Conservation (phyloP, 208 protist species). For the Trypanosoma lewisi region DNA sequence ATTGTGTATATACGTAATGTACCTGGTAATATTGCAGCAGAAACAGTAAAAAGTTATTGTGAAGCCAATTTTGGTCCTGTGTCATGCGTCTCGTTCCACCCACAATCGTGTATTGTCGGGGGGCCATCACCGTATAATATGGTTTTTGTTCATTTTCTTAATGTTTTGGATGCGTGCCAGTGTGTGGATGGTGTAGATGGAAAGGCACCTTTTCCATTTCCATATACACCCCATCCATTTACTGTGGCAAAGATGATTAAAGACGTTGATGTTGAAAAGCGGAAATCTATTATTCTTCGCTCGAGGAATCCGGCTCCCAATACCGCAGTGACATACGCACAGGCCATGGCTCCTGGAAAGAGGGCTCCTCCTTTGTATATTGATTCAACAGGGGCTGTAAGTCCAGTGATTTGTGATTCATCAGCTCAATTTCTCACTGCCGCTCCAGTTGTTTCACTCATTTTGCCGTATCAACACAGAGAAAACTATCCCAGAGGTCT, state of each 20-base stretch:
- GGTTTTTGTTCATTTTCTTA: constrained; percentile 25
- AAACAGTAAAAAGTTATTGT: constrained; percentile 13
- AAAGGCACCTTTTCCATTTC: constrained; percentile 27
- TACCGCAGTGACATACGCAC: background rate
- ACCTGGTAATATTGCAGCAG: constrained; percentile 11
- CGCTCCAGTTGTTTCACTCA: constrained; percentile 10
- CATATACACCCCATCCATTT: constrained; percentile 19
- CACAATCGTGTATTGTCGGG: constrained; percentile 19
- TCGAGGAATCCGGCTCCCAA: constrained; percentile 4
- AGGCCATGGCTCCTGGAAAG: background rate
- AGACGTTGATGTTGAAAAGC: constrained; percentile 18
- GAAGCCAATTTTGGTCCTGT: constrained; percentile 22
- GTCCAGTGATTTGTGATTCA: constrained; percentile 8
- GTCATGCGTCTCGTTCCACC: constrained; percentile 14
- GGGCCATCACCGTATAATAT: constrained; percentile 26
- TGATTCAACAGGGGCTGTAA: constrained; percentile 8
- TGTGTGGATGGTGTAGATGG: constrained; percentile 24
- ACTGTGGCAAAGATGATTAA: constrained; percentile 25
- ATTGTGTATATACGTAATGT: constrained; percentile 31
- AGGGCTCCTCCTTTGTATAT: background rate
- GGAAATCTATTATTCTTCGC: constrained; percentile 27
- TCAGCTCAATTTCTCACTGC: constrained; percentile 7
- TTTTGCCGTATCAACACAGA: constrained; percentile 13
- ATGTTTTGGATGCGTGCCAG: constrained; percentile 15
- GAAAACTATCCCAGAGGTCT: constrained; percentile 10